Evolutionary conservation across 1,284 basidiomycete genomes (phyloP), one percentile per base, ranked within the genome.

Genomic region (Malassezia obtusa): DNA sequence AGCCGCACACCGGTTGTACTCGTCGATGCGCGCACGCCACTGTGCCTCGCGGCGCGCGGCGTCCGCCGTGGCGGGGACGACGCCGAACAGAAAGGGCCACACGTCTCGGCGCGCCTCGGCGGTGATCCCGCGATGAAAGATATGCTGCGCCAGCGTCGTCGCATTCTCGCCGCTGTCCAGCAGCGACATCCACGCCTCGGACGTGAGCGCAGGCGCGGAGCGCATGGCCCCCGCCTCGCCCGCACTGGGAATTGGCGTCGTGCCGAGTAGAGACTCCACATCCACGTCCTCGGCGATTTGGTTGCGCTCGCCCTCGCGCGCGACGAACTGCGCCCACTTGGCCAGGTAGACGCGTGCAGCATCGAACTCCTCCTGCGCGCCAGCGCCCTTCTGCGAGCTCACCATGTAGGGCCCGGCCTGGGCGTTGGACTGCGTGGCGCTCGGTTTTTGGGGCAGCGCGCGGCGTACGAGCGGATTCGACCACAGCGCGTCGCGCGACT

Each of bases 301-400:
- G 49, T 55, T 55, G 45, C 47, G 47, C 26, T 75, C 72, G 11
- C 71, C 74, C 45, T 73, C 70, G 17, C 67, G 67, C 0, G 74
- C 92, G 0, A 98, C 92, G 41, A 89, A 84, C 22, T 90, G 79
- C 0, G 94, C 92, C 94, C 94, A 99, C 26, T 88, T 81, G 1
- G 94, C 94, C 8, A 99, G 81, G 73, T 96, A 98, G 5, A 98
- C 88, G 3, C 92, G 79, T 0, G 94, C 92, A 52, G 86, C 86
- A 75, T 98, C 94, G 72, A 92, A 98, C 71, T 94, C 98, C 45
- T 70, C 63, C 30, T 53, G 58, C 6, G 62, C 60, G 24, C 59
- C 58, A 33, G 60, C 53, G 43, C 59, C 59, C 61, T 52, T 1
- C 46, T 37, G 47, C 4, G 28, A 24, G 35, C 48, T 50, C 24